phyloP scores from a whole-genome alignment of 2,329 filamentous ascomycete species.

The Plenodomus tracheiphilus region DNA sequence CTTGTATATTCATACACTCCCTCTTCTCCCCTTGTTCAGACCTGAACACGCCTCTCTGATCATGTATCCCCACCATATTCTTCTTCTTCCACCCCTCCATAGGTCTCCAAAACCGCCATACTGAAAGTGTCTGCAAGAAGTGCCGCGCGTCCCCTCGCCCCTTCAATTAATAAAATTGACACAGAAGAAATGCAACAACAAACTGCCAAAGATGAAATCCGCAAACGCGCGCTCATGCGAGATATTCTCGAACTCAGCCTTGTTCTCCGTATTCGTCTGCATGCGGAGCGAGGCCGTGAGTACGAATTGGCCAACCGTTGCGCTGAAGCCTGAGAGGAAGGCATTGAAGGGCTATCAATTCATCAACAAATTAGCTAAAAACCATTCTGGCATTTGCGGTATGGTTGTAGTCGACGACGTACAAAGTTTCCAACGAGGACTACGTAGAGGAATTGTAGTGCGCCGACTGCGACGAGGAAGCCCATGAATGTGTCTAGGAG shows the following conservation, averaged over 20 bases:
- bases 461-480: conserved; percentile 83
- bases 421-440: conserved; percentile 93
- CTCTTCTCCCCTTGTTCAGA: neutral
- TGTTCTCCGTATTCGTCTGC: conserved; percentile 85
- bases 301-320: conserved; percentile 96
- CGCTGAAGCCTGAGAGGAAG: conserved; percentile 92
- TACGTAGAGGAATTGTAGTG: conserved; percentile 92
- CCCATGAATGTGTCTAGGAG: conserved; percentile 88
- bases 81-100: too few species aligned
- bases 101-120: too few species aligned
- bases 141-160: neutral
- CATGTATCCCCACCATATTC: too few species aligned
- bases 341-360: conserved; percentile 96
- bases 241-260: conserved; percentile 72
- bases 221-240: conserved; percentile 91
- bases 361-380: too few species aligned
- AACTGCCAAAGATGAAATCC: conserved; percentile 90
- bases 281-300: conserved; percentile 88
- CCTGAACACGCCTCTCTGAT: too few species aligned
- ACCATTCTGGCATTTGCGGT: too few species aligned
- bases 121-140: too few species aligned
- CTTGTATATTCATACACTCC: neutral
- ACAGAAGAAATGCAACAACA: conserved; percentile 98
- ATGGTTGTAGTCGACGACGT: conserved; percentile 50
- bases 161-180: conserved; percentile 99